A percentile compares a stretch with the other conserved stretches of the same genome.
phyloP scores from a whole-genome alignment of 257 asterid species.

The Solanum appendiculatum region DNA sequence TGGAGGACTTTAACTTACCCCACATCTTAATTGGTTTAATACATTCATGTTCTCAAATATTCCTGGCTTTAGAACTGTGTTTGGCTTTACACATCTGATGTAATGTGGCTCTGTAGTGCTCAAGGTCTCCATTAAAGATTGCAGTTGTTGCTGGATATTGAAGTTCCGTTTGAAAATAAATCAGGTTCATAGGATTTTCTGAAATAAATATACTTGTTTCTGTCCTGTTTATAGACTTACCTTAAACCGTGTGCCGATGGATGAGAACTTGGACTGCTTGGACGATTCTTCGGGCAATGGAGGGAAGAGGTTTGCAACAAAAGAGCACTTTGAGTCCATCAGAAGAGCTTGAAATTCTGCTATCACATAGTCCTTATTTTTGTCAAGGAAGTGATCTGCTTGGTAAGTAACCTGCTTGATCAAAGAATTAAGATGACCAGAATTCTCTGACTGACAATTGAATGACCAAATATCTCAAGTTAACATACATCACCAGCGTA shows the following conservation, averaged over 20 bases:
- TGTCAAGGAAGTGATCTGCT: slow-evolving; percentile 90
- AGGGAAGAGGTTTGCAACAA: slow-evolving; percentile 75
- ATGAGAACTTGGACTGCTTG: slow-evolving; percentile 89
- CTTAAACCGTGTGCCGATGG: slow-evolving; percentile 93
- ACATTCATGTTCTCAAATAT: slow-evolving; percentile 86
- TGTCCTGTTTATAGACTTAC: slow-evolving; percentile 22
- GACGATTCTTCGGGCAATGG: slow-evolving; percentile 65
- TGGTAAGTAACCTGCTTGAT: slow-evolving; percentile 72
- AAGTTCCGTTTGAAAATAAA: slow-evolving; percentile 1
- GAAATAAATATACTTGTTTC: neutral
- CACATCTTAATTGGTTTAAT: slow-evolving; percentile 85
- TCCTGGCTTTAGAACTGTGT: slow-evolving; percentile 80
- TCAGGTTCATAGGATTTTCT: slow-evolving; percentile 6
- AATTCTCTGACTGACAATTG: slow-evolving; percentile 4
- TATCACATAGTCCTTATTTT: slow-evolving; percentile 87
- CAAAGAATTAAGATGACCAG: slow-evolving; percentile 9
- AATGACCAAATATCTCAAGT: neutral
- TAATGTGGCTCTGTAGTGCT: slow-evolving; percentile 94
- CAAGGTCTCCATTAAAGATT: slow-evolving; percentile 84
- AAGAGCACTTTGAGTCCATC: slow-evolving; percentile 60
- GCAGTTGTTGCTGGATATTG: slow-evolving; percentile 79
- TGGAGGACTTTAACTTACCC: slow-evolving; percentile 47
- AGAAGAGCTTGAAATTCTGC: slow-evolving; percentile 94
- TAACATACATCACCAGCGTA: slow-evolving; percentile 92
- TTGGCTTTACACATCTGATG: slow-evolving; percentile 96